phyloP scores from a whole-genome alignment of 345 rosid species.

The Salix koriyanagi region DNA sequence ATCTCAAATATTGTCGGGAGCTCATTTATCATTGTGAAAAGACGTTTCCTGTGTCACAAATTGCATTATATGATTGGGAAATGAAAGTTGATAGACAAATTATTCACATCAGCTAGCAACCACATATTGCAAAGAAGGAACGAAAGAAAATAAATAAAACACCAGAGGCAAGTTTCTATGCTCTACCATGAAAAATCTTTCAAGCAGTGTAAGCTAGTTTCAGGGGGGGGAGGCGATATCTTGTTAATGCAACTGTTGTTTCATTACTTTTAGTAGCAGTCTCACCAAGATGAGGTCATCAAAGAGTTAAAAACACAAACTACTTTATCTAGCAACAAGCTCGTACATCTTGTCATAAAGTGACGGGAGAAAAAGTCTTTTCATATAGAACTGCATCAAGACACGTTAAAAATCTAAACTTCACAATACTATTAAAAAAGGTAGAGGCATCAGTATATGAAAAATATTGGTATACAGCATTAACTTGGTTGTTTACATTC shows the following conservation, averaged over 20 bases:
- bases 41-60: constrained; percentile 21
- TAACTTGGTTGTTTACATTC: background rate
- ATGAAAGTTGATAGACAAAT: background rate
- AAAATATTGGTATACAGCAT: background rate
- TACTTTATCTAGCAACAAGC: background rate
- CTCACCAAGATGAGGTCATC: background rate
- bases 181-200: background rate
- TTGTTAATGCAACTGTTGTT: too few species aligned
- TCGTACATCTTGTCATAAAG: background rate
- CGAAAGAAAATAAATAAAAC: background rate
- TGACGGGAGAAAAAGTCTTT: too few species aligned
- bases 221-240: too few species aligned
- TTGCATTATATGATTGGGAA: background rate
- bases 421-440: background rate
- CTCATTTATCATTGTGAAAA: constrained; percentile 27
- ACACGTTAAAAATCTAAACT: background rate
- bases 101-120: background rate
- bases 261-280: background rate
- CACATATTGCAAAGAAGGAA: background rate
- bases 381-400: background rate
- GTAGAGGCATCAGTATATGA: background rate
- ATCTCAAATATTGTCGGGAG: constrained; percentile 27
- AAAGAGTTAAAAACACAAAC: background rate
- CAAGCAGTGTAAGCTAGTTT: background rate
- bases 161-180: background rate